A percentile compares a stretch with the other conserved stretches of the same genome.
phyloP scores from a whole-genome alignment of 768 basidiomycete species.

The Amylocystis lapponica region DNA sequence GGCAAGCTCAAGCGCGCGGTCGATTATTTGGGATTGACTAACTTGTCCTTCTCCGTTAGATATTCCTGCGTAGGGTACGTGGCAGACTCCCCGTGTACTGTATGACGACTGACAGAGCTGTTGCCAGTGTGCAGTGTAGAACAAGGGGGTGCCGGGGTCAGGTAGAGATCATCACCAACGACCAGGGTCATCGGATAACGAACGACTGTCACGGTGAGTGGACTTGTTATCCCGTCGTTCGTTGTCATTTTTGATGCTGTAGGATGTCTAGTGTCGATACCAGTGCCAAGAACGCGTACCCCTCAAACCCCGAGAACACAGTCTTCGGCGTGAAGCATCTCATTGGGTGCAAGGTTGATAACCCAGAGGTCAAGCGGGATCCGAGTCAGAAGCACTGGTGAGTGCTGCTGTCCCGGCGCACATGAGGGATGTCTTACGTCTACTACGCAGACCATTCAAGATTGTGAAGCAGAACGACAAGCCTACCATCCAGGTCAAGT shows the following conservation, averaged over 20 bases:
- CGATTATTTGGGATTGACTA: slow-evolving; percentile 28
- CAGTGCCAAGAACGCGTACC: slow-evolving; percentile 92
- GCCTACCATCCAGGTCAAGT: slow-evolving; percentile 69
- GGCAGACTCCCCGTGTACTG: no score
- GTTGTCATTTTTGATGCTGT: no score
- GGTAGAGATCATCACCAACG: slow-evolving; percentile 40
- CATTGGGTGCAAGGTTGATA: slow-evolving; percentile 80
- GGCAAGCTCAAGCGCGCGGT: slow-evolving; percentile 67
- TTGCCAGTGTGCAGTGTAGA: slow-evolving; percentile 33
- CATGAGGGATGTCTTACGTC: slow-evolving; percentile 6
- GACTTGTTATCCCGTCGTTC: slow-evolving; percentile 52
- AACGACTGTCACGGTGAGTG: slow-evolving; percentile 47
- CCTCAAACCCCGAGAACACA: slow-evolving; percentile 87
- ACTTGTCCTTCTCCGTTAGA: slow-evolving; percentile 33
- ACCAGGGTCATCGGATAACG: no score
- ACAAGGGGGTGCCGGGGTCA: slow-evolving; percentile 40
- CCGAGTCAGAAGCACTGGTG: slow-evolving; percentile 82
- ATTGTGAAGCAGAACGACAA: slow-evolving; percentile 76
- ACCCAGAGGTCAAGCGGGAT: slow-evolving; percentile 74
- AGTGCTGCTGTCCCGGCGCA: slow-evolving; percentile 2
- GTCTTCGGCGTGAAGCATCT: slow-evolving; percentile 96
- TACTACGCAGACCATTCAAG: slow-evolving; percentile 61
- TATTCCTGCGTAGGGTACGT: slow-evolving; percentile 95
- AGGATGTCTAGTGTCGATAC: no score
- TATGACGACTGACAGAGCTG: slow-evolving; percentile 1